Conservation (phyloP, 1,284 basidiomycete species). For the Veloboletus limbatus region DNA sequence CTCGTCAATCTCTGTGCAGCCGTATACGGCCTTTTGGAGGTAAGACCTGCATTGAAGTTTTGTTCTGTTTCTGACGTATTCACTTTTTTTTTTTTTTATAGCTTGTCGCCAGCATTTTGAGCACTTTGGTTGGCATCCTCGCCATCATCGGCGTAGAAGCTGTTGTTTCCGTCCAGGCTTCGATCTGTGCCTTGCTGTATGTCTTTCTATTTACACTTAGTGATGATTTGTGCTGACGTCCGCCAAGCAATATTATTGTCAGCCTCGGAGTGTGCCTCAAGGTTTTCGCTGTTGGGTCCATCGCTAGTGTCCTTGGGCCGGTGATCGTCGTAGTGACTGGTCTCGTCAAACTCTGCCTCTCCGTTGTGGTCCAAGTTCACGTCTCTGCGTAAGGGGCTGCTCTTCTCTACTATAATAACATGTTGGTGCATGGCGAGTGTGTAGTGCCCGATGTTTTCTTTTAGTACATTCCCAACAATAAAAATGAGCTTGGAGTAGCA, state of each 20-base stretch:
- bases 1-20: constrained; percentile 8
- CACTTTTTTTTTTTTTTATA: too few species aligned
- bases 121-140: background rate
- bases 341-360: background rate
- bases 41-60: too few species aligned
- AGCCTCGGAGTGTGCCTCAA: background rate
- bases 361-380: background rate
- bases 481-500: too few species aligned
- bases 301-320: background rate
- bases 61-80: too few species aligned
- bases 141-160: background rate
- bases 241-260: background rate
- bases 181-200: background rate
- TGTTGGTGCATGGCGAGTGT: background rate
- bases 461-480: too few species aligned
- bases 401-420: background rate
- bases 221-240: background rate
- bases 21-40: constrained; percentile 3
- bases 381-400: background rate
- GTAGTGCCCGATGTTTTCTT: background rate
- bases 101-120: background rate
- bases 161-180: background rate
- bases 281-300: background rate
- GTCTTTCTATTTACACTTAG: background rate
- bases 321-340: background rate